phyloP scores from a whole-genome alignment of 495 filamentous ascomycete genomes.

The Bombardia bombarda region DNA sequence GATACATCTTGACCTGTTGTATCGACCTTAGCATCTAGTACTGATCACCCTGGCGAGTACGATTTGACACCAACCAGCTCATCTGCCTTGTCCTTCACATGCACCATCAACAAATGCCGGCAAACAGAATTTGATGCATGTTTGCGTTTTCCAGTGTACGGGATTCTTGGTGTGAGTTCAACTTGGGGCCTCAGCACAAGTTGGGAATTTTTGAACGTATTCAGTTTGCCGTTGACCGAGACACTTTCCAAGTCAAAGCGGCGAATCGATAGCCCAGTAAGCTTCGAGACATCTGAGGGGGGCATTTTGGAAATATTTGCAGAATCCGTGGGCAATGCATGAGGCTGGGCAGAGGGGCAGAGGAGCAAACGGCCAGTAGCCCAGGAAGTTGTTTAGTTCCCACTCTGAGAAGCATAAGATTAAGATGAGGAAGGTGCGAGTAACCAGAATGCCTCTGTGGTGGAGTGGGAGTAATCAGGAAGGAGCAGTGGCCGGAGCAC shows the following conservation, averaged over 20 bases:
- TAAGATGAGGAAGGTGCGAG: too few relatives aligned
- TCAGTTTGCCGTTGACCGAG: slow-evolving; percentile 12
- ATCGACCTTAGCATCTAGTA: not conserved
- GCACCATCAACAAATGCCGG: slow-evolving; percentile 20
- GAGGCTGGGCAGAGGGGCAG: too few relatives aligned
- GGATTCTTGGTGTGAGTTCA: slow-evolving; percentile 8
- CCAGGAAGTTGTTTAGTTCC: too few relatives aligned
- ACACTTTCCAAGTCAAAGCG: slow-evolving; percentile 17
- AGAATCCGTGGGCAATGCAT: not conserved
- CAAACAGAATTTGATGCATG: slow-evolving; percentile 7
- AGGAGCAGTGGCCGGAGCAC: too few relatives aligned
- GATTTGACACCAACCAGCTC: slow-evolving; percentile 16
- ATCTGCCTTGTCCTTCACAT: slow-evolving; percentile 26
- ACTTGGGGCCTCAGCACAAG: slow-evolving; percentile 21
- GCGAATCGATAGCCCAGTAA: slow-evolving; percentile 4
- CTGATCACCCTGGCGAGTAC: not conserved
- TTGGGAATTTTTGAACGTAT: slow-evolving; percentile 19
- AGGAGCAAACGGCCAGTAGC: too few relatives aligned
- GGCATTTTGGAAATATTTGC: too few relatives aligned
- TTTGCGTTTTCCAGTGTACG: slow-evolving; percentile 9
- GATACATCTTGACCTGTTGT: slow-evolving; percentile 12
- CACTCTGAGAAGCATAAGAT: too few relatives aligned
- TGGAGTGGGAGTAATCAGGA: too few relatives aligned
- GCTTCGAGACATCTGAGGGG: slow-evolving; percentile 1
- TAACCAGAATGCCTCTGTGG: too few relatives aligned